Percentiles rank a stretch among this genome's conserved stretches.
Evolutionary conservation across 345 rosid species (phyloP).

Genomic region (Chamaenerion angustifolium): DNA sequence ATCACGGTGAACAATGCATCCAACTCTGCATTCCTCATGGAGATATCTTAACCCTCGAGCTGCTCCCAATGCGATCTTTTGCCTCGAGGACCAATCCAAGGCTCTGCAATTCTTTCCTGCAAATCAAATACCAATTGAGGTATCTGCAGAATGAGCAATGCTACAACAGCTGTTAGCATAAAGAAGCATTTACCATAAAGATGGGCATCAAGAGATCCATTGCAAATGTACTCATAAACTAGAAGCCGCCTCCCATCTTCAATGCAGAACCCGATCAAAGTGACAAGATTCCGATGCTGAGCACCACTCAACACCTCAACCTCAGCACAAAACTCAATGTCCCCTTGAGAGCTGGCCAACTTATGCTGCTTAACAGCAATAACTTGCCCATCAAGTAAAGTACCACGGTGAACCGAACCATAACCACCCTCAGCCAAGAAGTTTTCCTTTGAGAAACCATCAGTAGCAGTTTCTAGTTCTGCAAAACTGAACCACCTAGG

Average conservation of each 20-base stretch:
- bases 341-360: constrained; percentile 94
- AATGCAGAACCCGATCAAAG: constrained; percentile 78
- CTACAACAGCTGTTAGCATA: too few relatives aligned
- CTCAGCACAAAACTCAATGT: constrained; percentile 88
- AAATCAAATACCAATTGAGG: too few relatives aligned
- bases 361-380: constrained; percentile 95
- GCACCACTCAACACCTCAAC: constrained; percentile 98
- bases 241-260: constrained; percentile 82
- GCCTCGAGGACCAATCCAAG: constrained; percentile 79
- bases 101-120: constrained; percentile 21
- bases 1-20: constrained; percentile 96
- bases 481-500: constrained; percentile 88
- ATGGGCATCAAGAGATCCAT: constrained; percentile 84
- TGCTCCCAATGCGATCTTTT: constrained; percentile 88
- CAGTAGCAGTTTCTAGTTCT: constrained; percentile 74
- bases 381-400: constrained; percentile 65
- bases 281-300: constrained; percentile 93
- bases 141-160: neutral
- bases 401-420: constrained; percentile 91
- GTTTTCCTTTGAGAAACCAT: constrained; percentile 62
- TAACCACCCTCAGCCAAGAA: constrained; percentile 99
- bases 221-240: constrained; percentile 91
- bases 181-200: constrained; percentile 53
- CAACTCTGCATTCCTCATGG: constrained; percentile 99
- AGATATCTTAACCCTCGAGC: constrained; percentile 96